These are phyloP conservation scores for Tillandsia fasciculata DNA, from an alignment of 176 grass and related monocot genomes.

Conservation along the genomic window DNA sequence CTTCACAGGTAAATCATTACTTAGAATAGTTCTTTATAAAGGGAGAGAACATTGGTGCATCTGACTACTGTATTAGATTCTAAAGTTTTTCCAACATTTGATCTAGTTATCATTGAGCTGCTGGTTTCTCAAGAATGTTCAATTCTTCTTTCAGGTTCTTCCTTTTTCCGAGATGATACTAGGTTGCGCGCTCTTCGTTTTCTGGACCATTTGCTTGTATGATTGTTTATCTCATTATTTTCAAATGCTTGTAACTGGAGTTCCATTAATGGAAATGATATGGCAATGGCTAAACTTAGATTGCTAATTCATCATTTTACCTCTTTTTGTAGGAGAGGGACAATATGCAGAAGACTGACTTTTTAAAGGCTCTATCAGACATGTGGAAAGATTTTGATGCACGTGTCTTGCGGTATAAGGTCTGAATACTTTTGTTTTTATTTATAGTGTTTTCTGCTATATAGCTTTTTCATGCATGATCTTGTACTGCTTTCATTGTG, in stretches of 20 bases:
- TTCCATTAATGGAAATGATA: background rate
- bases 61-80: too few species aligned
- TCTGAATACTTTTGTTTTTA: constrained; percentile 29
- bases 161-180: constrained; percentile 94
- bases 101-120: constrained; percentile 12
- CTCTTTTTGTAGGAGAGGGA: constrained; percentile 78
- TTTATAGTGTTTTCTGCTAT: constrained; percentile 6
- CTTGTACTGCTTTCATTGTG: constrained; percentile 8
- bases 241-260: constrained; percentile 6
- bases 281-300: background rate
- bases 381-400: constrained; percentile 99
- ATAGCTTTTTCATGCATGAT: background rate
- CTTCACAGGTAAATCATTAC: constrained; percentile 55
- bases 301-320: constrained; percentile 3
- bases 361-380: constrained; percentile 93
- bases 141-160: constrained; percentile 51
- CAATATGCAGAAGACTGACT: constrained; percentile 99
- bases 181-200: constrained; percentile 99
- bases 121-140: background rate
- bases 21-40: background rate
- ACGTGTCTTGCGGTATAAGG: constrained; percentile 93
- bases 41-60: too few species aligned
- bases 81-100: background rate
- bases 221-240: constrained; percentile 12
- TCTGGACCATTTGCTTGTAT: constrained; percentile 97